Evolutionary conservation across 495 filamentous ascomycete genomes (phyloP).

Genomic region (Neurospora sp.): DNA sequence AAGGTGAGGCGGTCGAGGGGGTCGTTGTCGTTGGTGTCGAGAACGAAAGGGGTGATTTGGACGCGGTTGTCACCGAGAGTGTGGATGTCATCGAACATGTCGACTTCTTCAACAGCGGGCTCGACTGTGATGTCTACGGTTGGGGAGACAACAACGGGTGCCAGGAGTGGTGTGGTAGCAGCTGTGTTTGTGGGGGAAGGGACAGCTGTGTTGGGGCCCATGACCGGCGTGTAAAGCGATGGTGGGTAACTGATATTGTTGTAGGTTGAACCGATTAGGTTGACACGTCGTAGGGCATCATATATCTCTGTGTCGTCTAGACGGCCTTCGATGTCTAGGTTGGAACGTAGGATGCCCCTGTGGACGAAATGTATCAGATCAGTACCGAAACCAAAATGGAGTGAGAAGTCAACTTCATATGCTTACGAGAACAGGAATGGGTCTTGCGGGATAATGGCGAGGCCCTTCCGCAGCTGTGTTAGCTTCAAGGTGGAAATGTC

Average conservation of each 20-base stretch:
- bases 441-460: constrained; percentile 47
- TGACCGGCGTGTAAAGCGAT: not conserved
- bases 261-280: constrained; percentile 7
- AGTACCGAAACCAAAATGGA: not conserved
- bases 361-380: not conserved
- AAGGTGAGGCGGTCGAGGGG: not conserved
- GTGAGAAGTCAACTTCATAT: not conserved
- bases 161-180: not conserved
- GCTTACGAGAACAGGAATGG: constrained; percentile 38
- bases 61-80: not conserved
- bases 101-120: not conserved
- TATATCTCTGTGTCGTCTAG: constrained; percentile 38
- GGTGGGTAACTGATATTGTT: not conserved
- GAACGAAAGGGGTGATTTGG: not conserved
- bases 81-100: not conserved
- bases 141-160: not conserved
- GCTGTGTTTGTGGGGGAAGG: not conserved
- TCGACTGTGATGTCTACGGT: not conserved
- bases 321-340: constrained; percentile 41
- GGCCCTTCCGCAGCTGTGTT: constrained; percentile 34
- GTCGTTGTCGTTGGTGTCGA: not conserved
- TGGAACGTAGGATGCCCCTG: constrained; percentile 39
- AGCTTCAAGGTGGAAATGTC: constrained; percentile 39
- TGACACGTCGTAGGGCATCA: constrained; percentile 9
- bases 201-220: not conserved